Base-by-base conservation (phyloP, 78 protist species). In the Dictyostelium capitatum region DNA sequence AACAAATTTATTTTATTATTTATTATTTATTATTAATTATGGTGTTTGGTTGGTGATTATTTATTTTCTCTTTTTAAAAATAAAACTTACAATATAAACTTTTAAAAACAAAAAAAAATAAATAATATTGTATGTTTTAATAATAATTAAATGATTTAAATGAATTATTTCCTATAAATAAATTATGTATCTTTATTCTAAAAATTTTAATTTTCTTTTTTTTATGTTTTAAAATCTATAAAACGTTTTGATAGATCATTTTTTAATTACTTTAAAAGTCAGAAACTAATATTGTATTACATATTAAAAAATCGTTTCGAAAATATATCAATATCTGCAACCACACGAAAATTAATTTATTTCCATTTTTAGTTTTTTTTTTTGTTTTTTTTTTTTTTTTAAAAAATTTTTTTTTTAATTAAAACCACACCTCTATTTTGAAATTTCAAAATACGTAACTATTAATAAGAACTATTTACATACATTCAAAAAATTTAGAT, bases 301-400 rank as follows among this genome's bases (percentile, higher is more conserved):
- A 14, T 51, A 14, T 51, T 51, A 14, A 14, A 56, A 56, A 62
- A 11, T 23, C 72, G 25, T 62, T 65, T 65, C 17, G 28, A 65
- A 65, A 65, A 59, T 59, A 59, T 59, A 59, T 59, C 69, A 59
- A 59, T 23, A 59, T 59, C 69, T 59, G 11, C 11, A 59, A 23
- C 30, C 65, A 9, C 69, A 59, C 69, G 69, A 37, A 37, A 37
- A 37, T 37, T 37, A 37, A 37, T 37, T 57, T 59, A 23, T 59
- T 59, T 59, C 69, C 69, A 9, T 59, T 59, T 59, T 59, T 59
- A 19, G 69, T 23, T 23, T 59, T 59, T 59, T 59, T 59, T 23
- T 3, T 37, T 37, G 43, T 37, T 37, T 37, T n/a, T n/a, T 15
- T 57, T 57, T 8, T n/a, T 57, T 57, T 57, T n/a, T n/a, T 15